A percentile compares a stretch with the other conserved stretches of the same genome.
phyloP scores from a whole-genome alignment of 371 early-diverging fungal species.

The Choanephora cucurbitarum region DNA sequence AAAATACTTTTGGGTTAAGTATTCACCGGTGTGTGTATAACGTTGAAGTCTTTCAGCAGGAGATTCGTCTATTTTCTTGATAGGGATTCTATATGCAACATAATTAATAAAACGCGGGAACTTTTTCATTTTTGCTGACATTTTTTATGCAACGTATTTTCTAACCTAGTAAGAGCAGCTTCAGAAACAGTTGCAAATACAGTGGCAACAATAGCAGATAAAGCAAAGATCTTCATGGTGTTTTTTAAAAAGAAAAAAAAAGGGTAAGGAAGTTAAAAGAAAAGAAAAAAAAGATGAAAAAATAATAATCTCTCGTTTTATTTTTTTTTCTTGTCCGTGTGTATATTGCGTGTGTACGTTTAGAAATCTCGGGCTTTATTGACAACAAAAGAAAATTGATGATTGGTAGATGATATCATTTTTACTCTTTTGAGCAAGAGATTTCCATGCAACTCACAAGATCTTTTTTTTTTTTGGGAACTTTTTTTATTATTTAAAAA shows the following conservation, averaged over 20 bases:
- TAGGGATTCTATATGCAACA: constrained; percentile 54
- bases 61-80: constrained; percentile 72
- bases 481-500: constrained; percentile 1
- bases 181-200: constrained; percentile 26
- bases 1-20: constrained; percentile 81
- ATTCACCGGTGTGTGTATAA: constrained; percentile 62
- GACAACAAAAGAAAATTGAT: not conserved
- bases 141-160: not conserved
- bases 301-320: not conserved
- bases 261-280: constrained; percentile 6
- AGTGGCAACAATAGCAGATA: constrained; percentile 26
- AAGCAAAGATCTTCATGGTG: constrained; percentile 35
- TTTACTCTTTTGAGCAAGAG: constrained; percentile 3
- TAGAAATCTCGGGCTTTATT: constrained; percentile 3
- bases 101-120: not conserved
- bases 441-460: not conserved
- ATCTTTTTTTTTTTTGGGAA: not conserved
- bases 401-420: constrained; percentile 4
- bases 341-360: not conserved
- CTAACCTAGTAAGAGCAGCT: constrained; percentile 33
- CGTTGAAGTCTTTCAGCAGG: constrained; percentile 64
- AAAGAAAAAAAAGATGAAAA: constrained; percentile 11
- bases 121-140: constrained; percentile 3
- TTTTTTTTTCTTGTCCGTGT: not conserved
- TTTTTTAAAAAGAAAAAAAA: constrained; percentile 1